Evolutionary conservation across 2,329 filamentous ascomycete genomes (phyloP).

Genomic region (Biscogniauxia sp.): DNA sequence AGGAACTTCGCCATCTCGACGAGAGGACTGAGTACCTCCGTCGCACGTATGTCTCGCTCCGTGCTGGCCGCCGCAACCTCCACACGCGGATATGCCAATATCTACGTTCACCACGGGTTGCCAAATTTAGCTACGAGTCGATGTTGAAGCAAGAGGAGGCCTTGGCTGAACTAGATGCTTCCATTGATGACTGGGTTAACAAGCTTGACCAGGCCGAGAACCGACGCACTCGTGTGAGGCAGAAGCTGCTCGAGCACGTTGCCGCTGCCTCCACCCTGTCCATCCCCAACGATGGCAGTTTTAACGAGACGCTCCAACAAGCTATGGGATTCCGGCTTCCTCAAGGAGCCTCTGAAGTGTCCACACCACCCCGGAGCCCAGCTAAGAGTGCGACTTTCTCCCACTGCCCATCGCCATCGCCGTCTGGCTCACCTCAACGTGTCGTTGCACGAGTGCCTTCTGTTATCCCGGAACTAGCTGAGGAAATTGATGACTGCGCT

Average conservation of each 20-base stretch:
- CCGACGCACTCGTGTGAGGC: constrained; percentile 68
- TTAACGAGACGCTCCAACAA: constrained; percentile 42
- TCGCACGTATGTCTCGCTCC: constrained; percentile 71
- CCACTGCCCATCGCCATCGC: constrained; percentile 35
- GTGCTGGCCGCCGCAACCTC: constrained; percentile 72
- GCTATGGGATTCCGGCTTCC: constrained; percentile 40
- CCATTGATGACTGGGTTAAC: constrained; percentile 76
- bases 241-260: constrained; percentile 79
- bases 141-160: constrained; percentile 80
- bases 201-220: constrained; percentile 83
- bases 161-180: constrained; percentile 70
- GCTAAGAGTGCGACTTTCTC: constrained; percentile 40
- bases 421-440: constrained; percentile 49
- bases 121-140: constrained; percentile 70
- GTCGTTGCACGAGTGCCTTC: constrained; percentile 54
- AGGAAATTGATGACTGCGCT: constrained; percentile 42
- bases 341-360: constrained; percentile 41
- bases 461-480: constrained; percentile 50
- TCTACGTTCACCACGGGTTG: constrained; percentile 66
- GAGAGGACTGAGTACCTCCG: constrained; percentile 76
- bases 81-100: constrained; percentile 76
- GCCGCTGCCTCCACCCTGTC: constrained; percentile 64
- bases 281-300: constrained; percentile 29
- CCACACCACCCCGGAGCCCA: constrained; percentile 60
- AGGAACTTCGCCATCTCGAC: constrained; percentile 75